A percentile compares a stretch with the other conserved stretches of the same genome.
Evolutionary conservation across 2,329 filamentous ascomycete species (phyloP).

Genomic region (Dactylellina drechsleri): DNA sequence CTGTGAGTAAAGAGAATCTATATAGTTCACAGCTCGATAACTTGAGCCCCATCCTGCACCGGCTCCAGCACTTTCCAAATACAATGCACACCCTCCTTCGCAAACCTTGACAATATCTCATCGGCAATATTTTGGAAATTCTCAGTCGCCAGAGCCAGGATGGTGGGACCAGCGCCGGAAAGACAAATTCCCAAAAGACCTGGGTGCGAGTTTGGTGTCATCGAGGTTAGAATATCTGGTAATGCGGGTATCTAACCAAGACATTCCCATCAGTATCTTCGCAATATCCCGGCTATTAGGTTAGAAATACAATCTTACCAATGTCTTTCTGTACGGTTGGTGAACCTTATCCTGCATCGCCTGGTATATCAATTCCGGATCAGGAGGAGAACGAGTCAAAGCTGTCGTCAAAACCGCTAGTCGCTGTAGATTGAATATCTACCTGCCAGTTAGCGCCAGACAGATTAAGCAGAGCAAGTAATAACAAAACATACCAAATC

Average conservation of each 20-base stretch:
- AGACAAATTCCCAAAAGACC: constrained; percentile 93
- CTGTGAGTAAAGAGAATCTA: background rate
- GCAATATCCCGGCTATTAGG: background rate
- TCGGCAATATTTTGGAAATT: constrained; percentile 89
- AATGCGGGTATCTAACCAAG: constrained; percentile 82
- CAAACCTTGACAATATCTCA: constrained; percentile 79
- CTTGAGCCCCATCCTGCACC: constrained; percentile 64
- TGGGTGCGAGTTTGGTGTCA: constrained; percentile 85
- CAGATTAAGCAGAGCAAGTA: background rate
- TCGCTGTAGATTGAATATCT: constrained; percentile 91
- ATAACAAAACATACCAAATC: constrained; percentile 54
- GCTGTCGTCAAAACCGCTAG: constrained; percentile 90
- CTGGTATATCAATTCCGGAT: constrained; percentile 92
- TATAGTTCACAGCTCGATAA: constrained; percentile 27
- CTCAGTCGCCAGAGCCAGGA: constrained; percentile 87
- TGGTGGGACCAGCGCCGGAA: constrained; percentile 93
- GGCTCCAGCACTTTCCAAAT: constrained; percentile 89
- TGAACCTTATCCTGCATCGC: constrained; percentile 99
- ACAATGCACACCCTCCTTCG: constrained; percentile 77
- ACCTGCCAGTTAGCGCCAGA: background rate
- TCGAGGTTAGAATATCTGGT: constrained; percentile 86
- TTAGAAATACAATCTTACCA: constrained; percentile 62
- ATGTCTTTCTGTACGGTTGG: constrained; percentile 89
- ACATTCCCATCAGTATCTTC: background rate
- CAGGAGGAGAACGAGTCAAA: constrained; percentile 86